Conservation (phyloP, 1,139 yeast species). For the Zhuliangozyma blackwelliae region DNA sequence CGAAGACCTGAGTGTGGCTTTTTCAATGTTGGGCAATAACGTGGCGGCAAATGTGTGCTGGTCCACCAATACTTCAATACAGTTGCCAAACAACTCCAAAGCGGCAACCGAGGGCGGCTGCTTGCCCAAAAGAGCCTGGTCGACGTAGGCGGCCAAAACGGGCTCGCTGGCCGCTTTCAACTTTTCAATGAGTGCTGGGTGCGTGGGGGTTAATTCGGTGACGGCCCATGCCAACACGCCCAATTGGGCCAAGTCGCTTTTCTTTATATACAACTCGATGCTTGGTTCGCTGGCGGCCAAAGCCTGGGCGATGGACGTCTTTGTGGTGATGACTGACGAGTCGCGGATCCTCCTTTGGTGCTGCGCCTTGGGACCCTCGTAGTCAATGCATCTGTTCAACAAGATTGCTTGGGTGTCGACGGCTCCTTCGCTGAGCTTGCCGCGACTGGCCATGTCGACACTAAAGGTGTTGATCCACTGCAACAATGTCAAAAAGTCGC, state of each 20-base stretch:
- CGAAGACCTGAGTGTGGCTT: slow-evolving; percentile 76
- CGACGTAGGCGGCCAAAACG: slow-evolving; percentile 17
- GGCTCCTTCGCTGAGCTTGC: slow-evolving; percentile 11
- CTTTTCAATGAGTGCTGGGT: slow-evolving; percentile 32
- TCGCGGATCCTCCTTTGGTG: slow-evolving; percentile 49
- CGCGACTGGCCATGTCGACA: slow-evolving; percentile 16
- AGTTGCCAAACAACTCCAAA: slow-evolving; percentile 29
- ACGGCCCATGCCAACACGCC: slow-evolving; percentile 40
- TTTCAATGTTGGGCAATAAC: slow-evolving; percentile 65
- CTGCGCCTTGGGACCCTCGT: slow-evolving; percentile 9
- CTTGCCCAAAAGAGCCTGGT: slow-evolving; percentile 45
- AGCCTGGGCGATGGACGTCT: slow-evolving; percentile 19
- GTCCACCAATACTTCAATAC: slow-evolving; percentile 39
- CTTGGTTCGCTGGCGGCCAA: slow-evolving; percentile 11
- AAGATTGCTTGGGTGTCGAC: slow-evolving; percentile 20
- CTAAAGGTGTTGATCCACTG: slow-evolving; percentile 47
- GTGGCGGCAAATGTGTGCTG: slow-evolving; percentile 36
- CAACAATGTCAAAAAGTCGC: slow-evolving; percentile 53
- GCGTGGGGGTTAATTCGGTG: slow-evolving; percentile 33
- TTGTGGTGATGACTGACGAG: slow-evolving; percentile 38
- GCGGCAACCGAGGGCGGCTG: slow-evolving; percentile 25
- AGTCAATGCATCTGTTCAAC: slow-evolving; percentile 16
- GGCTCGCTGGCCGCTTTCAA: slow-evolving; percentile 12
- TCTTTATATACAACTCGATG: too few relatives aligned
- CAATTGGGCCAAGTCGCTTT: slow-evolving; percentile 17